Base-by-base conservation (phyloP, 148 eudicot genomes). In the Hydrangea macrophylla region DNA sequence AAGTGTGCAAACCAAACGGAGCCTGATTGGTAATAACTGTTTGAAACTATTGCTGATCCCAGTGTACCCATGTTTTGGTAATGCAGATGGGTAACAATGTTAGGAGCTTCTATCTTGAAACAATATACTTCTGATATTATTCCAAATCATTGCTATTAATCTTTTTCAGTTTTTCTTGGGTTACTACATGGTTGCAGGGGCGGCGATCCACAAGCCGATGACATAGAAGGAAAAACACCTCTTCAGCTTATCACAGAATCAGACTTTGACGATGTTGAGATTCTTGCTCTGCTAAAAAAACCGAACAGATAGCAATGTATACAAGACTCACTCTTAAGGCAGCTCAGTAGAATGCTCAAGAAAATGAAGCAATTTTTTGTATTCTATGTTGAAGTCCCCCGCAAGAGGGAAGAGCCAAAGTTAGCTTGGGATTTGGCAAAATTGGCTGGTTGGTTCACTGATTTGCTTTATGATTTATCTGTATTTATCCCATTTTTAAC, bases 151-250 rank as follows among this genome's bases (percentile, higher is more conserved):
- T n/a, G 8, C 11, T 18, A 24, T 26, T 15, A 5, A 23, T 36
- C 39, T 31, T 36, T 2, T 22, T 60, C 45, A 2, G 60, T 42
- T 26, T 44, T 42, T 17, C 11, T 33, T 27, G 20, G 36, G 36
- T 23, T 25, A 28, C 31, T 28, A 66, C 0, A 30, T 59, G 65
- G 70, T 56, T 59, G 69, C 78, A 92, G 97, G 85, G 97, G 97
- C 60, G 96, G 94, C 15, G 73, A 84, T 68, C 77, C 88, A 62
- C 79, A 72, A 51, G 82, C 80, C 22, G 44, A 63, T 64, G 96
- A 86, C 76, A 76, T 48, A 54, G 86, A 83, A 56, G 98, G 96
- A 58, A 88, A 81, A 79, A 79, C 88, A 31, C 82, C 96, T 61
- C 70, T 77, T 62, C 86, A 86, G 71, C 79, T 90, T 60, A 77